Conservation (phyloP, 805 yeast species). For the Metschnikowia colocasiae region DNA sequence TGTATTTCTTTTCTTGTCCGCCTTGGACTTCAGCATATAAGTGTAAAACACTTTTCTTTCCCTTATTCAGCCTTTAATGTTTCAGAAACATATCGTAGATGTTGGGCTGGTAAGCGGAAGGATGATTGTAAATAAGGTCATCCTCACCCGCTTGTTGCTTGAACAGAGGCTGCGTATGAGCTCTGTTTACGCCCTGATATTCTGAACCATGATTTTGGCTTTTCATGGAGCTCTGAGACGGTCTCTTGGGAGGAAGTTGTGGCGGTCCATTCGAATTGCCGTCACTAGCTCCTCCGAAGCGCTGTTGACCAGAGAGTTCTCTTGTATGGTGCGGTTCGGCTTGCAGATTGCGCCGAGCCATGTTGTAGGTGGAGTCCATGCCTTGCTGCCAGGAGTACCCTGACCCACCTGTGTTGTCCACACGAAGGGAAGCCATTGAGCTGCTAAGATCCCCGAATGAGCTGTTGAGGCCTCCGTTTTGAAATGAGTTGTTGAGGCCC, state of each 20-base stretch:
- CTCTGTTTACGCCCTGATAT: conserved; percentile 1
- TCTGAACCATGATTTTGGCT: background rate
- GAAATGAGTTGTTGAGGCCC: conserved; percentile 12
- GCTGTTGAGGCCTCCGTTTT: conserved; percentile 5
- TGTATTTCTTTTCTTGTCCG: background rate
- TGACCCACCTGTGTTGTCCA: conserved; percentile 4
- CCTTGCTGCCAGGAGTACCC: background rate
- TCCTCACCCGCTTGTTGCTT: conserved; percentile 1
- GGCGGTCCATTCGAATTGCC: conserved; percentile 5
- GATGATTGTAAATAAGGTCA: conserved; percentile 30
- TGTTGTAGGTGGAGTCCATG: background rate
- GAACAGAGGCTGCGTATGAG: conserved; percentile 2
- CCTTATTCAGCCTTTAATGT: background rate
- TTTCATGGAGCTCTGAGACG: conserved; percentile 13
- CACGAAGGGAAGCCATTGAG: conserved; percentile 12
- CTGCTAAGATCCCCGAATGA: conserved; percentile 3
- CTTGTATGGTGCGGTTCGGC: background rate
- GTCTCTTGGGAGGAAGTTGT: conserved; percentile 22
- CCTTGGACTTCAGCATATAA: background rate
- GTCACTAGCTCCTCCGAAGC: background rate
- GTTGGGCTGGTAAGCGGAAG: conserved; percentile 46
- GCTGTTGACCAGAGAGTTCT: background rate
- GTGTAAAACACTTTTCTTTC: background rate
- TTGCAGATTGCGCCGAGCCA: background rate
- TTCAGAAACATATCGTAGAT: conserved; percentile 39